A percentile compares a stretch with the other conserved stretches of the same genome.
Evolutionary conservation across 148 eudicot genomes (phyloP).

Genomic region (Camellia granthamiana): DNA sequence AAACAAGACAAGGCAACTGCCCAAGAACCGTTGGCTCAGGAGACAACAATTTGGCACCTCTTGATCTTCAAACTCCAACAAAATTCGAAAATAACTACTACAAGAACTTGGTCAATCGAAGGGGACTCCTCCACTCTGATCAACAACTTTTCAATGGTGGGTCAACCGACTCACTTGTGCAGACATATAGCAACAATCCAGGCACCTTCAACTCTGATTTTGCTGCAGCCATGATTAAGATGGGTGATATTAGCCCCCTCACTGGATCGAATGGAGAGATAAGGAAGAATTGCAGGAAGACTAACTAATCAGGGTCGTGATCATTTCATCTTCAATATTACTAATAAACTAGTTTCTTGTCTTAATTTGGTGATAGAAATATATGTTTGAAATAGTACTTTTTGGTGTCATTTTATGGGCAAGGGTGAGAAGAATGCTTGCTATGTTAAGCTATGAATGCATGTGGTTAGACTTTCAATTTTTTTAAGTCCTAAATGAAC

Average conservation of each 20-base stretch:
- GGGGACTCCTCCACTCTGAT: conserved; percentile 59
- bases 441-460: too few relatives aligned
- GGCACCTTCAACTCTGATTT: conserved; percentile 40
- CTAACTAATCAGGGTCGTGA: conserved; percentile 22
- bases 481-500: too few relatives aligned
- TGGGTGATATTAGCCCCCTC: conserved; percentile 65
- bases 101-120: conserved; percentile 33
- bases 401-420: too few relatives aligned
- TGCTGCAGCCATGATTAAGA: conserved; percentile 46
- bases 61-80: conserved; percentile 46
- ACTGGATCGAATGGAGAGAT: conserved; percentile 62
- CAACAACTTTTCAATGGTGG: conserved; percentile 59
- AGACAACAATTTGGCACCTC: conserved; percentile 50
- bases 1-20: conserved; percentile 31
- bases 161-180: conserved; percentile 44
- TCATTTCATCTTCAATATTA: neutral
- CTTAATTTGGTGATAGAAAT: neutral
- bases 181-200: conserved; percentile 21
- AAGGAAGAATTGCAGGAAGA: conserved; percentile 62
- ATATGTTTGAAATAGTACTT: neutral
- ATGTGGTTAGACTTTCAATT: too few relatives aligned
- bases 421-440: too few relatives aligned
- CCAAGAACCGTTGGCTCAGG: conserved; percentile 33
- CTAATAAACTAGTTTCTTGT: neutral
- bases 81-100: conserved; percentile 44